Conservation (phyloP, 495 filamentous ascomycete genomes). For the Aspergillus indologenus region DNA sequence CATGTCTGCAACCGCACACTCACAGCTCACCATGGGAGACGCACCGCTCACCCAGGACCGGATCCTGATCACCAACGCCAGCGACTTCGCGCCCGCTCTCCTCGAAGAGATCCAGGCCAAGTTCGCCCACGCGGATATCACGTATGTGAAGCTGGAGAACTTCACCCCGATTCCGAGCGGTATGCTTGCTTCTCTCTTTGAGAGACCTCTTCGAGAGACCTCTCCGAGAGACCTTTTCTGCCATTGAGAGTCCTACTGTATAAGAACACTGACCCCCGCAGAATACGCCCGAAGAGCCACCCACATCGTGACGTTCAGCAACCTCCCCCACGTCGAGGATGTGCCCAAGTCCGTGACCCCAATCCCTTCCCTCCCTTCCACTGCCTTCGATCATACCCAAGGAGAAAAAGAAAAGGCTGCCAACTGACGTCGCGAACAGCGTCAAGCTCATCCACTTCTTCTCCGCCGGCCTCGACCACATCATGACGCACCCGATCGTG, state of each 20-base stretch:
- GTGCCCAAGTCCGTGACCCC: conserved; percentile 17
- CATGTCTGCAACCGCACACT: background rate
- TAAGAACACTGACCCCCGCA: background rate
- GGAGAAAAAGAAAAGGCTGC: too few relatives aligned
- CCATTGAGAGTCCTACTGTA: too few relatives aligned
- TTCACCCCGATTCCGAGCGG: conserved; percentile 18
- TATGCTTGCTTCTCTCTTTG: conserved; percentile 1
- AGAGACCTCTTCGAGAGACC: background rate
- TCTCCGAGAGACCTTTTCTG: too few relatives aligned
- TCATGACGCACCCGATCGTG: conserved; percentile 61
- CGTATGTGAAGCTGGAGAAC: background rate
- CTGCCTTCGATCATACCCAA: too few relatives aligned
- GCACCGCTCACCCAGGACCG: conserved; percentile 14
- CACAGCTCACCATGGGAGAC: conserved; percentile 36
- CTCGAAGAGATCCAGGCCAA: conserved; percentile 10
- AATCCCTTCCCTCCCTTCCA: too few relatives aligned
- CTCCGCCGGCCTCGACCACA: conserved; percentile 71
- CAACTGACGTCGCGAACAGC: too few relatives aligned
- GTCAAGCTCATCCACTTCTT: conserved; percentile 71
- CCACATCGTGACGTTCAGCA: conserved; percentile 17
- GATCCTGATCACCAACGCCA: conserved; percentile 14
- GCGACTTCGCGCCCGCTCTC: conserved; percentile 7
- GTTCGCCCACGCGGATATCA: conserved; percentile 18
- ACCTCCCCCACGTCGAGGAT: conserved; percentile 21
- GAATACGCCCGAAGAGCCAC: conserved; percentile 17